Conservation (phyloP, 2,329 filamentous ascomycete genomes). For the Botrytis elliptica region DNA sequence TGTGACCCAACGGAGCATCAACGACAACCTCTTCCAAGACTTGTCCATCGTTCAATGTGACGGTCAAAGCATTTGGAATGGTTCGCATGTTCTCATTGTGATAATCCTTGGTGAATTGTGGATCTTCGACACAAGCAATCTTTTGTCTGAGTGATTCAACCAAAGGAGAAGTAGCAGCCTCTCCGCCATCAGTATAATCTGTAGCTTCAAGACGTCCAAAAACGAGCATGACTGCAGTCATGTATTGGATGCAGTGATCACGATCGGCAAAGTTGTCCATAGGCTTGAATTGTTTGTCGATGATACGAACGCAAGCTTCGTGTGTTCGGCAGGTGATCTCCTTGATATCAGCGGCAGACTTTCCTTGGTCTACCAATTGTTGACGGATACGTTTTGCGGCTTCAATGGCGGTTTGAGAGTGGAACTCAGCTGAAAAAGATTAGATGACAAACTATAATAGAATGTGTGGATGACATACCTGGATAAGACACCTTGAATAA, state of each 20-base stretch:
- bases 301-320: constrained; percentile 97
- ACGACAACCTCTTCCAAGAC: constrained; percentile 87
- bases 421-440: constrained; percentile 72
- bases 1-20: constrained; percentile 92
- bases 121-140: constrained; percentile 96
- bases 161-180: constrained; percentile 85
- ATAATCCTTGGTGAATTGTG: constrained; percentile 92
- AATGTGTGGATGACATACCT: constrained; percentile 52
- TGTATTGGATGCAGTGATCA: constrained; percentile 99
- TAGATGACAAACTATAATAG: constrained; percentile 27
- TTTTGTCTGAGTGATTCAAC: constrained; percentile 89
- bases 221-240: constrained; percentile 93
- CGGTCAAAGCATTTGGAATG: constrained; percentile 95
- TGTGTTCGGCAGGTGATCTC: constrained; percentile 91
- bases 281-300: constrained; percentile 99
- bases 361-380: constrained; percentile 79
- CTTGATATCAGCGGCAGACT: constrained; percentile 92
- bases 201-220: constrained; percentile 90
- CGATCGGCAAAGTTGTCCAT: constrained; percentile 99
- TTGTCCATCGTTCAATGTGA: constrained; percentile 92
- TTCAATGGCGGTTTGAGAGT: constrained; percentile 97
- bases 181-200: constrained; percentile 89
- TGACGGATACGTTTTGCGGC: constrained; percentile 85
- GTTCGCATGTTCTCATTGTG: constrained; percentile 90
- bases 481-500: constrained; percentile 99